Percentiles rank a stretch among this genome's conserved stretches.
phyloP scores from a whole-genome alignment of 345 rosid genomes.

The Acer saccharum region DNA sequence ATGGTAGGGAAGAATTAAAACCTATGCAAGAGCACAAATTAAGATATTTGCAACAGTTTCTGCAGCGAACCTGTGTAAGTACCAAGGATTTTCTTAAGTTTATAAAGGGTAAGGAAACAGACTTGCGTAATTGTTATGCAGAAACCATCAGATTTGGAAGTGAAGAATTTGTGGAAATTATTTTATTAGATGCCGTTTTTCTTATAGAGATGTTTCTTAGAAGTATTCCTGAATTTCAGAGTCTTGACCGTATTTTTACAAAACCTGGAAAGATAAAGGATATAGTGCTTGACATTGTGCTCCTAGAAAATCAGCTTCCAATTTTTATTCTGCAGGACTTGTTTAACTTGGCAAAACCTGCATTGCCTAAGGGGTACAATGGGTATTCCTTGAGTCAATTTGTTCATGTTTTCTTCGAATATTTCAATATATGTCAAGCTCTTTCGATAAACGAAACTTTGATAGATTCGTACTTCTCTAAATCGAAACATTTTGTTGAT shows the following conservation, averaged over 20 bases:
- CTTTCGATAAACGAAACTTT: background rate
- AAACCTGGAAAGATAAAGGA: slow-evolving; percentile 1
- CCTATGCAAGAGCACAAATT: slow-evolving; percentile 19
- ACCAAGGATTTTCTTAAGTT: background rate
- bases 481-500: slow-evolving; percentile 6
- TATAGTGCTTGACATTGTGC: slow-evolving; percentile 1
- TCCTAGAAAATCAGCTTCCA: too few relatives aligned
- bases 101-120: background rate
- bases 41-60: slow-evolving; percentile 8
- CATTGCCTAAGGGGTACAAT: background rate
- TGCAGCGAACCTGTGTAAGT: background rate
- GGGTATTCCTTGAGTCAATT: background rate
- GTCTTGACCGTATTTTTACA: too few relatives aligned
- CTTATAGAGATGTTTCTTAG: slow-evolving; percentile 10
- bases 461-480: background rate
- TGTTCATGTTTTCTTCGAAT: background rate
- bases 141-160: background rate
- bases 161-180: slow-evolving; percentile 20
- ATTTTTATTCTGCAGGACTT: slow-evolving; percentile 22
- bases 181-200: slow-evolving; percentile 19
- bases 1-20: background rate
- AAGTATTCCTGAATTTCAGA: background rate
- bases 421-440: too few relatives aligned
- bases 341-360: background rate
- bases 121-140: background rate